Conservation (phyloP, 192 early-diverging fungal genomes). For the Oehlia diaphana region DNA sequence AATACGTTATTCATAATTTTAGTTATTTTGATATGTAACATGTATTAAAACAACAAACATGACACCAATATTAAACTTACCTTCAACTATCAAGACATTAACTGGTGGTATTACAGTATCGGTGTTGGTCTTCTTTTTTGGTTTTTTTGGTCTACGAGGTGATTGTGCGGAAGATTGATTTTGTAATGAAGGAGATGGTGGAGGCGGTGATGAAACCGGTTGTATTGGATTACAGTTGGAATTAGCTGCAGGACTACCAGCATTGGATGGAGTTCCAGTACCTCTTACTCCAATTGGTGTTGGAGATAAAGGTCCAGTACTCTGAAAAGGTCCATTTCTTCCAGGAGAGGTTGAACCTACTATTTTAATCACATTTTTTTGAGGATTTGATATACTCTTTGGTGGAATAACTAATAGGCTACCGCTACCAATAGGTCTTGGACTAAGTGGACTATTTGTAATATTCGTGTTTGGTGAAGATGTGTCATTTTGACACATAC, state of each 20-base stretch:
- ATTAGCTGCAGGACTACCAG: not conserved
- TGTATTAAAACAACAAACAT: not conserved
- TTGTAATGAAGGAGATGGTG: not conserved
- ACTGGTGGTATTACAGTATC: conserved; percentile 58
- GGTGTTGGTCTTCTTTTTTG: conserved; percentile 19
- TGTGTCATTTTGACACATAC: no score
- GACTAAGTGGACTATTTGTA: conserved; percentile 2
- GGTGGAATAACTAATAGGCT: not conserved
- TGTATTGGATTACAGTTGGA: not conserved
- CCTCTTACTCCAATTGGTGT: no score
- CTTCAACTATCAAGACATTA: conserved; percentile 80
- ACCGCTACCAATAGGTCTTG: not conserved
- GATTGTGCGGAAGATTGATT: not conserved
- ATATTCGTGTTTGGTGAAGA: not conserved
- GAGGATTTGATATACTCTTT: not conserved
- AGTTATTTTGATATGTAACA: not conserved
- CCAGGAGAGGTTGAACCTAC: not conserved
- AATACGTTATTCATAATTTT: not conserved
- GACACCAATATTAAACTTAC: conserved; percentile 29
- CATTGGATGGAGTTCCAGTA: not conserved
- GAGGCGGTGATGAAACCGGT: not conserved
- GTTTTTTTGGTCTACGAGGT: not conserved
- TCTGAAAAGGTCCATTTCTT: conserved; percentile 3
- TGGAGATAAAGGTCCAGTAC: not conserved
- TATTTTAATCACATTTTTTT: not conserved